Conservation (phyloP, 257 asterid species). For the Plectranthus barbatus region DNA sequence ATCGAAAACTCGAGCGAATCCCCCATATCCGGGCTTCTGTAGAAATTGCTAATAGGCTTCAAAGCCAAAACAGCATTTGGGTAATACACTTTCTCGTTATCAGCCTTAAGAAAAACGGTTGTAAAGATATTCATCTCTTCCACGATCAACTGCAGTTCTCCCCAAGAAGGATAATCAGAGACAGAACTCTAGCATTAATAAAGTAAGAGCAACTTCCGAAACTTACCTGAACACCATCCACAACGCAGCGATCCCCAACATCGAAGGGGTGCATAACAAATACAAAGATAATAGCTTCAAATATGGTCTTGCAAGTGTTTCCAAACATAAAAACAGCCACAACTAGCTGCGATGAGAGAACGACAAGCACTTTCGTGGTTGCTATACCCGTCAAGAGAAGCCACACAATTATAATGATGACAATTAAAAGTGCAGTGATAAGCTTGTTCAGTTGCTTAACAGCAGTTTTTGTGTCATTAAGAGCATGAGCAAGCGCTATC, state of each 20-base stretch:
- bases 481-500: slow-evolving; percentile 80
- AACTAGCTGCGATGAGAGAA: slow-evolving; percentile 50
- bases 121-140: slow-evolving; percentile 51
- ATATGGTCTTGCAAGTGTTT: slow-evolving; percentile 58
- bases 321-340: slow-evolving; percentile 55
- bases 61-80: slow-evolving; percentile 38
- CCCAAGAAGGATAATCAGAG: background rate
- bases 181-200: background rate
- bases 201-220: background rate
- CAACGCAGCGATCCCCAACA: slow-evolving; percentile 53
- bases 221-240: slow-evolving; percentile 48
- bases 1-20: slow-evolving; percentile 37
- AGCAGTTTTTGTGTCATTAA: slow-evolving; percentile 57
- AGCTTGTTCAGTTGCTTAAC: slow-evolving; percentile 50
- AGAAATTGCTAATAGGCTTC: slow-evolving; percentile 42
- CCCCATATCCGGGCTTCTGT: slow-evolving; percentile 48
- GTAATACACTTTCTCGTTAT: slow-evolving; percentile 35
- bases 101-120: slow-evolving; percentile 31
- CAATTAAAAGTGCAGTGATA: slow-evolving; percentile 29
- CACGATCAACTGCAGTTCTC: slow-evolving; percentile 31
- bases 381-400: slow-evolving; percentile 51
- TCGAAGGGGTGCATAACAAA: slow-evolving; percentile 66
- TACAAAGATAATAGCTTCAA: slow-evolving; percentile 52
- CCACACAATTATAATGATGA: slow-evolving; percentile 34
- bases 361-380: slow-evolving; percentile 42